Evolutionary conservation across 129 eudicot genomes (phyloP).

Genomic region (Pseudognaphalium luteoalbum): DNA sequence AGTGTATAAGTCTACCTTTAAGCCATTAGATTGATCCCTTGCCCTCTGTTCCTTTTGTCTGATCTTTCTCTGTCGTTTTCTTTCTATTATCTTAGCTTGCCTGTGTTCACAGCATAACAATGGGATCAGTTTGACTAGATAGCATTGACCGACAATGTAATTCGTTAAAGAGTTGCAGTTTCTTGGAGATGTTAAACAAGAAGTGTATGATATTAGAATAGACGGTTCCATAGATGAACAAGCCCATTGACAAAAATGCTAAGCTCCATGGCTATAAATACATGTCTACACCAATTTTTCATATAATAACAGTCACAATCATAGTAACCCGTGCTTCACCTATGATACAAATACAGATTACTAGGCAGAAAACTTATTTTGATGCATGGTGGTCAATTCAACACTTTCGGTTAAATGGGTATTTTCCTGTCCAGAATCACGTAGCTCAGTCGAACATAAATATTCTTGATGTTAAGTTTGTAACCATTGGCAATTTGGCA

Average conservation of each 20-base stretch:
- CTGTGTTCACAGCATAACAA: constrained; percentile 37
- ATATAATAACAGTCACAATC: no score
- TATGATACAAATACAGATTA: no score
- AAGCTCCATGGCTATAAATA: not conserved
- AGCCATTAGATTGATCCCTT: constrained; percentile 49
- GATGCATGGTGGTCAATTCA: no score
- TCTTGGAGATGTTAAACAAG: not conserved
- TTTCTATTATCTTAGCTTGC: constrained; percentile 73
- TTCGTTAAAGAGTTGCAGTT: not conserved
- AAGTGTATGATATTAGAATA: not conserved
- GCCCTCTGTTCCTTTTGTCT: constrained; percentile 83
- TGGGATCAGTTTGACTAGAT: constrained; percentile 12
- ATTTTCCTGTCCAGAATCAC: no score
- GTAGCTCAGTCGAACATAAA: no score
- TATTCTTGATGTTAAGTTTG: no score
- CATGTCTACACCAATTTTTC: not conserved
- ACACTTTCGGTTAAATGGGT: no score
- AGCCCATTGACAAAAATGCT: not conserved
- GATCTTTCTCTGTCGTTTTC: constrained; percentile 70
- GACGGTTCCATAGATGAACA: no score
- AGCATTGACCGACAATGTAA: not conserved
- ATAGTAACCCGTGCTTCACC: no score
- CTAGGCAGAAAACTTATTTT: no score
- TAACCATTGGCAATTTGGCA: not conserved
- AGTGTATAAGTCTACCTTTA: constrained; percentile 28